Base-by-base conservation (phyloP, 805 yeast species). In the Tetrapisispora iriomotensis region DNA sequence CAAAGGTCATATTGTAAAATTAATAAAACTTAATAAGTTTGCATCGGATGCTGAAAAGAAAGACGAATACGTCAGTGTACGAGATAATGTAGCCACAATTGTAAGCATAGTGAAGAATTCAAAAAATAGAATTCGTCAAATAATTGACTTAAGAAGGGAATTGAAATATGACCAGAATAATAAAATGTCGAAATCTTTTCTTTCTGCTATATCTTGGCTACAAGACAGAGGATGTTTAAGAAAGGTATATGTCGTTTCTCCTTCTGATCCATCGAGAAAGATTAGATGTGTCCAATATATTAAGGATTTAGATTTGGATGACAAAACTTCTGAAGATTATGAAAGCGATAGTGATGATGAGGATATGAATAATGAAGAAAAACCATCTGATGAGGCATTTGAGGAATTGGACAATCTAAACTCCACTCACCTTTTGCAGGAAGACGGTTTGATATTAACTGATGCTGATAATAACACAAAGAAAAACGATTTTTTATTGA, bases 71-170 rank as follows among this genome's bases (percentile, higher is more conserved):
- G 40, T 56, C 29, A 54, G 55, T 12, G 50, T 54, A 33, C 50
- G 54, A 26, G 56, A 51, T 13, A 47, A 54, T 22, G 49, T 63
- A 21, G 49, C 49, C 8, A 53, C 50, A 14, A 67, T 79, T 3
- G 70, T 77, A 29, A 65, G 62, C 6, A 65, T 73, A 2, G 62
- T 78, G 8, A 74, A 75, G 45, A 60, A 61, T 4, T 82, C 83
- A 0, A 81, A 81, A 29, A 71, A 73, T 48, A 71, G 72, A 4
- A 66, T 80, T 9, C 67, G 88, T 38, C 75, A 79, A 23, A 70
- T 76, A 14, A 56, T 66, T 23, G 88, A 81, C 56, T 62, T 82
- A 46, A 75, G 74, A 47, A 62, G 72, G 25, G 85, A 80, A 50
- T 50, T 80, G 31, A 69, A 70, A 31, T 65, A 76, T 47, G 74